phyloP scores from a whole-genome alignment of 805 yeast genomes.

The Candida piceae region DNA sequence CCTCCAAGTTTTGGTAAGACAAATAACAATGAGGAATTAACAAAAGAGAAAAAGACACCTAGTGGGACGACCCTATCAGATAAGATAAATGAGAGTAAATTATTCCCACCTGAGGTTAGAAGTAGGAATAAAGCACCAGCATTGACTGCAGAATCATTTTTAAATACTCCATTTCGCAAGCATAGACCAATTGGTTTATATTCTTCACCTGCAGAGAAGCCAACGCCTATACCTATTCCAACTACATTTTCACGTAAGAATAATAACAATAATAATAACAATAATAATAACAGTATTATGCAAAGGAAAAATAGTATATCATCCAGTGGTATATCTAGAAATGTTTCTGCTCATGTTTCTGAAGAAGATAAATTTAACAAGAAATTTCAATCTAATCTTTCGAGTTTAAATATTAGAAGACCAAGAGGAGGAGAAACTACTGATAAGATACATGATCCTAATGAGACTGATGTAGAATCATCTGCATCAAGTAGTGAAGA shows the following conservation, averaged over 20 bases:
- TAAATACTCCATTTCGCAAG: background rate
- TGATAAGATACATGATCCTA: too few relatives aligned
- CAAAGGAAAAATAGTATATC: background rate
- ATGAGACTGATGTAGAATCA: background rate
- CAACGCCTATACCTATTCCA: background rate
- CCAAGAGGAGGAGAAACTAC: too few relatives aligned
- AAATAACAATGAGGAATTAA: too few relatives aligned
- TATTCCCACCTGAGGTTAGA: background rate
- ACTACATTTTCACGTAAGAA: background rate
- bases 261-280: background rate
- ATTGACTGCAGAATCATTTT: background rate
- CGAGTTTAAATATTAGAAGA: too few relatives aligned
- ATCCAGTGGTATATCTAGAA: too few relatives aligned
- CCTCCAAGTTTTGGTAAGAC: slow-evolving; percentile 3
- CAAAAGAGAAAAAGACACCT: background rate
- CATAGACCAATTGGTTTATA: background rate
- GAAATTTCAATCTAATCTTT: too few relatives aligned
- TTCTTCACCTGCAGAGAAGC: background rate
- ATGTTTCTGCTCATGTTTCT: too few relatives aligned
- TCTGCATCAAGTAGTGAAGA: too few relatives aligned
- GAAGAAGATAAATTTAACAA: too few relatives aligned
- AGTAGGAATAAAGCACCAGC: background rate
- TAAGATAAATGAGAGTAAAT: too few relatives aligned
- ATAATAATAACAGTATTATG: background rate
- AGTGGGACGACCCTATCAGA: background rate